Evolutionary conservation across 768 basidiomycete genomes (phyloP).

Genomic region (Pisolithus orientalis): DNA sequence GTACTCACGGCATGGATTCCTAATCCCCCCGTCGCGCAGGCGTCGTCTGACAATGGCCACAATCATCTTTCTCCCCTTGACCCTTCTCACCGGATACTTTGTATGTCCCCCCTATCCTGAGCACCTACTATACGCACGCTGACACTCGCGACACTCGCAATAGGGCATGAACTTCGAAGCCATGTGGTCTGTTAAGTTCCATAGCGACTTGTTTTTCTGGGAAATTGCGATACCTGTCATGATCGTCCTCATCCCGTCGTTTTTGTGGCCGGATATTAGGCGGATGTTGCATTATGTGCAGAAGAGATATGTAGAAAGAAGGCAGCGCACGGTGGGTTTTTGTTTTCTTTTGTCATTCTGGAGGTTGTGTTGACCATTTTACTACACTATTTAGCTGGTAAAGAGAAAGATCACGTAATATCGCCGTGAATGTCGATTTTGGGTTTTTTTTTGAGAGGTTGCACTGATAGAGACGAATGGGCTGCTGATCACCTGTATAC

Average conservation of each 20-base stretch:
- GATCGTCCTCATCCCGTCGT: constrained; percentile 44
- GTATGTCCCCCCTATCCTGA: constrained; percentile 31
- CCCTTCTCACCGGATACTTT: constrained; percentile 66
- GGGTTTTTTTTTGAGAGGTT: not conserved
- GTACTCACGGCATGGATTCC: not conserved
- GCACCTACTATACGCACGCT: not conserved
- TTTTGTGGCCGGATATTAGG: constrained; percentile 46
- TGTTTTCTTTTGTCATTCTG: not conserved
- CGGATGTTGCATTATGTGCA: constrained; percentile 39
- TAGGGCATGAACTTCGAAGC: constrained; percentile 62
- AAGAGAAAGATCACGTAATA: no score
- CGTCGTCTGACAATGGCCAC: constrained; percentile 62
- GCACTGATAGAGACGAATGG: no score
- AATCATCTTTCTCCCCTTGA: constrained; percentile 66
- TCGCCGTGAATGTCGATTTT: not conserved
- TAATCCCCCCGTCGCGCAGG: constrained; percentile 27
- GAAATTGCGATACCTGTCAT: constrained; percentile 55
- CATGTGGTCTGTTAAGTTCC: constrained; percentile 44
- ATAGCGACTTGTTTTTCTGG: constrained; percentile 58
- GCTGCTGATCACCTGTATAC: no score
- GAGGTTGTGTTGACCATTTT: not conserved
- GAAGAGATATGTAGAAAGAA: constrained; percentile 33
- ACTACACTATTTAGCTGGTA: no score
- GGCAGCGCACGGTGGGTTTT: constrained; percentile 27
- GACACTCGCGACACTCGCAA: constrained; percentile 12